Evolutionary conservation across 1,284 basidiomycete species (phyloP).

Genomic region (Apiotrichum porosum): DNA sequence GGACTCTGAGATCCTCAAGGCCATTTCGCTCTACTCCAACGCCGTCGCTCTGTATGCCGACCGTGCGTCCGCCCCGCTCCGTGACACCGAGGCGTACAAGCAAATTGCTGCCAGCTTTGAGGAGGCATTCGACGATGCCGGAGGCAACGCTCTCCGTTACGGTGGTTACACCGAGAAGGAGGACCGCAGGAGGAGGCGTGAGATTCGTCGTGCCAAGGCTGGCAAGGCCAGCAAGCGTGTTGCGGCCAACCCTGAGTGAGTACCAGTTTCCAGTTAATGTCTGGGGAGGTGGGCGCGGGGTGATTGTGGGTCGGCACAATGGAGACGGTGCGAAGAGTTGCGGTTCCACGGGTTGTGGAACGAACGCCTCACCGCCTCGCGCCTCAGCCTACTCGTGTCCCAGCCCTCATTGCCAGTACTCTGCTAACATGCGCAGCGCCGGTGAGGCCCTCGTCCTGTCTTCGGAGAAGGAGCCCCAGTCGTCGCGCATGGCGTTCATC

Average conservation of each 20-base stretch:
- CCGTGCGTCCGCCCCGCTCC: constrained; percentile 82
- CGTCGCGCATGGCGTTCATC: constrained; percentile 55
- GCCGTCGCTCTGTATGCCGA: constrained; percentile 69
- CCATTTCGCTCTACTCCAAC: constrained; percentile 71
- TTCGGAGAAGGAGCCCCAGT: constrained; percentile 40
- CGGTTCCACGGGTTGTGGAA: no score
- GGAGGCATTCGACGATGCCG: constrained; percentile 88
- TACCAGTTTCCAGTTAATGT: constrained; percentile 15
- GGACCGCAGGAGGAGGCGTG: constrained; percentile 67
- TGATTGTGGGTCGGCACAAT: not conserved
- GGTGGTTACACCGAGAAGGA: constrained; percentile 93
- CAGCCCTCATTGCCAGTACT: no score
- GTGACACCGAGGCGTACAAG: constrained; percentile 94
- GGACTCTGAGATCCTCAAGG: constrained; percentile 77
- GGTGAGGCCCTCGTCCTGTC: constrained; percentile 78
- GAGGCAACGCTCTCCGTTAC: constrained; percentile 61
- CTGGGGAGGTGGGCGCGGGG: no score
- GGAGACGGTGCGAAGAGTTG: no score
- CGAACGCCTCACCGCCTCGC: no score
- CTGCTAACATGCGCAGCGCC: constrained; percentile 56
- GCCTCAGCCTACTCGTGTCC: no score
- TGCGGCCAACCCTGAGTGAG: constrained; percentile 72
- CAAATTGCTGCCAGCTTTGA: constrained; percentile 78
- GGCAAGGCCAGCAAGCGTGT: constrained; percentile 61
- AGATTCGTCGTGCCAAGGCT: constrained; percentile 72